Evolutionary conservation across 1,284 basidiomycete genomes (phyloP), one percentile per base, ranked within the genome.

Genomic region (Marasmius sp.): DNA sequence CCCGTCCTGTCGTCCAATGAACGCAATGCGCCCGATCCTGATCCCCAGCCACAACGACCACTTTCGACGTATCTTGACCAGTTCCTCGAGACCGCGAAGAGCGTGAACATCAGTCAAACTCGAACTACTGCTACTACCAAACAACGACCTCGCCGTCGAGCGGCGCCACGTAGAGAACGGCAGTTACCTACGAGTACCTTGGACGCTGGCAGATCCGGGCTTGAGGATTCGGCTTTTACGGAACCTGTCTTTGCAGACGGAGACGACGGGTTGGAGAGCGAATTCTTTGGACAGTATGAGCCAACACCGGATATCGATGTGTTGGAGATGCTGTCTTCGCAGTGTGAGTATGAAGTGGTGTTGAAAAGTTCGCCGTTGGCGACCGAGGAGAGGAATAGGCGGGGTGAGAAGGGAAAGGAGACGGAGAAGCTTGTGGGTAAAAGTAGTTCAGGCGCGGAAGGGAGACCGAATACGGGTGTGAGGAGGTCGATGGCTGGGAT

Each of bases 401-500:
- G 27, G 27, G 5, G 27, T 27, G 27, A 27, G 27, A 27, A 27
- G 27, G 27, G 5, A 27, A 27, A 27, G 27, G 27, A 27, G 27
- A 27, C 2, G 27, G 27, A 27, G 27, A 27, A 27, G 27, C 27
- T 27, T 27, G 27, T 27, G 27, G 27, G 5, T 27, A 27, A 27
- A 27, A 27, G 27, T 27, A 27, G 27, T 5, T 27, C 27, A 27
- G 27, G 27, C 27, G 27, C 5, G 41, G n/a, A 12, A 6, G 6
- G 34, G 20, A 54, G 52, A 36, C 52, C 52, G 16, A 47, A 47
- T 38, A 37, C 37, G 10, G 37, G 34, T 37, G 52, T 54, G n/a
- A 36, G 52, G 36, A 34, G 52, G 20, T 54, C 52, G 33, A 54
- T 54, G 52, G 52, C 52, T 12, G 52, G 52, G 34, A n/a, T 54